These are phyloP conservation scores for Tricladium varicosporioides DNA, from an alignment of 2,329 filamentous ascomycete genomes.

Conservation along the genomic window DNA sequence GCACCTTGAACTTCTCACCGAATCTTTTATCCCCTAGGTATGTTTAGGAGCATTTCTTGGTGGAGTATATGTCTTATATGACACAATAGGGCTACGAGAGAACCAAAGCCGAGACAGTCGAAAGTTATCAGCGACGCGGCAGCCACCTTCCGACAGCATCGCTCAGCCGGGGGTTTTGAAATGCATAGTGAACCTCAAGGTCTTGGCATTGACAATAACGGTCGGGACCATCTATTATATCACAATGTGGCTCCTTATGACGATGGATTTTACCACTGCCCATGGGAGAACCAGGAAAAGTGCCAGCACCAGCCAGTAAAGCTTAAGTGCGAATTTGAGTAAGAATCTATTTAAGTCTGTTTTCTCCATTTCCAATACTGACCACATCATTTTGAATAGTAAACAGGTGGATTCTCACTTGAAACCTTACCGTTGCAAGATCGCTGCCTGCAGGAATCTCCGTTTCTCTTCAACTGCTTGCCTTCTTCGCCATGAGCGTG, in stretches of 20 bases:
- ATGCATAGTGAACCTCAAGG: conserved; percentile 31
- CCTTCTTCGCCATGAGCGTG: conserved; percentile 88
- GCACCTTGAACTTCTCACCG: conserved; percentile 30
- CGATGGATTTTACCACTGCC: conserved; percentile 92
- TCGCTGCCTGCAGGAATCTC: conserved; percentile 75
- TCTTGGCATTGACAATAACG: conserved; percentile 37
- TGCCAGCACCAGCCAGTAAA: conserved; percentile 93
- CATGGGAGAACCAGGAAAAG: conserved; percentile 67
- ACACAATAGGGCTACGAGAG: conserved; percentile 28
- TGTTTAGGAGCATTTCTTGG: conserved; percentile 28
- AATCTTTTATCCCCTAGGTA: conserved; percentile 32
- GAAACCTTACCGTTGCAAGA: conserved; percentile 95
- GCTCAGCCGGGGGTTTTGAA: conserved; percentile 23
- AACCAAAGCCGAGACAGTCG: conserved; percentile 30
- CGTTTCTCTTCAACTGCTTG: conserved; percentile 97
- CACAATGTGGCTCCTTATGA: conserved; percentile 59
- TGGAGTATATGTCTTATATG: conserved; percentile 29
- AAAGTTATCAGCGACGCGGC: conserved; percentile 31
- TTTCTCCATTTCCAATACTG: conserved; percentile 21
- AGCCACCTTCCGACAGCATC: conserved; percentile 20
- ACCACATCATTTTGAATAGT: conserved; percentile 46
- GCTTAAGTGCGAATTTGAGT: conserved; percentile 99
- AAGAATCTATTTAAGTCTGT: conserved; percentile 41
- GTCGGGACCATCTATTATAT: conserved; percentile 68
- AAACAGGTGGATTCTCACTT: conserved; percentile 97